Conservation (phyloP, 2,329 filamentous ascomycete genomes). For the Alternaria dauci region DNA sequence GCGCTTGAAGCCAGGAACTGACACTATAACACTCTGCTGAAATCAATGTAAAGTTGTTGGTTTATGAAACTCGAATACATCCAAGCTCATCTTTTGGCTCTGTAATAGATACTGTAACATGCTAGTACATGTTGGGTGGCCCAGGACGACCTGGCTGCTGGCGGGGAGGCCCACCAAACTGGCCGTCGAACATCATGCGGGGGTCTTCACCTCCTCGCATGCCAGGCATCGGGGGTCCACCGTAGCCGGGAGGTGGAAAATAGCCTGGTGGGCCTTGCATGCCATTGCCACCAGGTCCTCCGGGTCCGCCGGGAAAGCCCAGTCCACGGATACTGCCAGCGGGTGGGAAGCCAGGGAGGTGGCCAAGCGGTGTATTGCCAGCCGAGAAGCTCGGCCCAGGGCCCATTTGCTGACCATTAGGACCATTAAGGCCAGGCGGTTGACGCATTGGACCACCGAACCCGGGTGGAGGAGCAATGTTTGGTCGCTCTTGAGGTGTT, state of each 20-base stretch:
- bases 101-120: background rate
- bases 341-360: slow-evolving; percentile 47
- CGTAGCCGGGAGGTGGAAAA: slow-evolving; percentile 46
- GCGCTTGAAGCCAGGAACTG: slow-evolving; percentile 8
- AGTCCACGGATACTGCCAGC: slow-evolving; percentile 42
- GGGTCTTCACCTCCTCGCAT: slow-evolving; percentile 48
- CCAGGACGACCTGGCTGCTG: slow-evolving; percentile 41
- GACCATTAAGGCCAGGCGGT: slow-evolving; percentile 47
- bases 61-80: background rate
- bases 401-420: slow-evolving; percentile 42
- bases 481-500: slow-evolving; percentile 47
- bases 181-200: slow-evolving; percentile 49
- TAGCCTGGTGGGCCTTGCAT: slow-evolving; percentile 49
- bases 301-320: slow-evolving; percentile 41
- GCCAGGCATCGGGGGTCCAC: slow-evolving; percentile 39
- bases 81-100: background rate
- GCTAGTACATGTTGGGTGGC: slow-evolving; percentile 46
- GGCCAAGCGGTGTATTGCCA: slow-evolving; percentile 50
- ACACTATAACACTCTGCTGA: slow-evolving; percentile 7
- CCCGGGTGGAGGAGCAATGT: slow-evolving; percentile 49
- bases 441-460: slow-evolving; percentile 49
- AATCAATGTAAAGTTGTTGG: slow-evolving; percentile 7
- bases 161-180: slow-evolving; percentile 43
- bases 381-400: slow-evolving; percentile 47
- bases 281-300: slow-evolving; percentile 35